phyloP scores from a whole-genome alignment of 1,284 basidiomycete species.

The Gastroboletus turbinatus region DNA sequence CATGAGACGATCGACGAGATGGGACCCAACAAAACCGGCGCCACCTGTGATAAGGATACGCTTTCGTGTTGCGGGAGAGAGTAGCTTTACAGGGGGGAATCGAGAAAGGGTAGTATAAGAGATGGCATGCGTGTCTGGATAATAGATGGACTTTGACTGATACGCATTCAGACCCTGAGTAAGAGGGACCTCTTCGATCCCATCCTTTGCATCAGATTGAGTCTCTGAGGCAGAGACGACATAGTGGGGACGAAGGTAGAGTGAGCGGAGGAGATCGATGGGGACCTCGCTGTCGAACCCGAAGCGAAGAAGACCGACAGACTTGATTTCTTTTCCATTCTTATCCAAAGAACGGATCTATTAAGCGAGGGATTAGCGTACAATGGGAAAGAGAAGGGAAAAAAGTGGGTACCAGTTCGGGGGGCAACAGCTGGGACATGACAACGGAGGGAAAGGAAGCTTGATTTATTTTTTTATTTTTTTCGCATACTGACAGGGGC shows the following conservation, averaged over 20 bases:
- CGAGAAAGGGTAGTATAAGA: conserved; percentile 89
- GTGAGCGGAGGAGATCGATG: conserved; percentile 74
- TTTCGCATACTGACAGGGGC: not conserved
- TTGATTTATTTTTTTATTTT: not conserved
- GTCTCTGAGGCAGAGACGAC: conserved; percentile 47
- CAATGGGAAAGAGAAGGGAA: not conserved
- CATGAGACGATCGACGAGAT: conserved; percentile 96
- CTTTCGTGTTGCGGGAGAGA: conserved; percentile 78
- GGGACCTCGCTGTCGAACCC: conserved; percentile 86
- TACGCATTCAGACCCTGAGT: conserved; percentile 54
- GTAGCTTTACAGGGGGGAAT: conserved; percentile 88
- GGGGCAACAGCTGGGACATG: conserved; percentile 28
- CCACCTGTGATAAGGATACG: conserved; percentile 93
- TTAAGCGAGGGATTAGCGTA: conserved; percentile 9
- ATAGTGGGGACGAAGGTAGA: conserved; percentile 86
- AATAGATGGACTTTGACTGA: conserved; percentile 83
- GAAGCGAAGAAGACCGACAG: conserved; percentile 80
- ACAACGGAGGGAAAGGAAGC: not conserved
- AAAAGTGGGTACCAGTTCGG: conserved; percentile 16
- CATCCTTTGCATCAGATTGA: conserved; percentile 39
- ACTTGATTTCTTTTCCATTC: conserved; percentile 70
- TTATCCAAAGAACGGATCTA: conserved; percentile 70
- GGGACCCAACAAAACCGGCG: conserved; percentile 96
- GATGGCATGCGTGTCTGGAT: conserved; percentile 75
- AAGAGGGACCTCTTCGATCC: conserved; percentile 53